phyloP scores from a whole-genome alignment of 257 asterid genomes.

The Marsdenia floribunda region DNA sequence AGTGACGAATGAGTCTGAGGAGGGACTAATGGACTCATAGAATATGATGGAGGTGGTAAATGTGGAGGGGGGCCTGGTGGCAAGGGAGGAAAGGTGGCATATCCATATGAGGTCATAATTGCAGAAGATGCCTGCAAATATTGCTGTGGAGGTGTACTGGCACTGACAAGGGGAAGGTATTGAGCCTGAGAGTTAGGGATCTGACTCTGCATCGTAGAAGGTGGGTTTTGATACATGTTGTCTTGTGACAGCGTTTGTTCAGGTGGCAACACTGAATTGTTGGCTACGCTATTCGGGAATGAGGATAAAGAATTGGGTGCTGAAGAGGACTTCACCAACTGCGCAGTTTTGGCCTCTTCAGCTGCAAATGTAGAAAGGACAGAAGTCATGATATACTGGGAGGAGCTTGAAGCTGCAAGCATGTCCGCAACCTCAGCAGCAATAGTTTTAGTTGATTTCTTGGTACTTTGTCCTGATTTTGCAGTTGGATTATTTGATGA shows the following conservation, averaged over 20 bases:
- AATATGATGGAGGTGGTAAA: constrained; percentile 48
- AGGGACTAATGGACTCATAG: constrained; percentile 51
- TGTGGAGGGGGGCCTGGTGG: constrained; percentile 49
- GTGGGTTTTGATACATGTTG: constrained; percentile 40
- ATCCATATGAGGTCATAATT: constrained; percentile 44
- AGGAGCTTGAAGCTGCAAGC: constrained; percentile 84
- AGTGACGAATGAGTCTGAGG: constrained; percentile 47
- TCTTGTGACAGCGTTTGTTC: constrained; percentile 36
- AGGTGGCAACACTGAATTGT: constrained; percentile 25
- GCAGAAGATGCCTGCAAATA: constrained; percentile 61
- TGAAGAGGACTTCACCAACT: constrained; percentile 46
- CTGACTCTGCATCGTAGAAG: constrained; percentile 33
- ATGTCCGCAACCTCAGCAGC: constrained; percentile 90
- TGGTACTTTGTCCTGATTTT: constrained; percentile 34
- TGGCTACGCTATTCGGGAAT: constrained; percentile 17
- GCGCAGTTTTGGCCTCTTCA: constrained; percentile 72
- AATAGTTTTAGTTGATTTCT: constrained; percentile 68
- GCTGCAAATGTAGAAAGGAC: constrained; percentile 92
- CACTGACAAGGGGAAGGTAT: constrained; percentile 43
- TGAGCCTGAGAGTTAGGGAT: constrained; percentile 45
- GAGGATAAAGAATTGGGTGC: constrained; percentile 37
- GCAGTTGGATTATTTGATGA: constrained; percentile 24
- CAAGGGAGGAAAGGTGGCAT: constrained; percentile 37
- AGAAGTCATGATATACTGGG: constrained; percentile 79
- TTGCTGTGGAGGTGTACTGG: constrained; percentile 50